These are phyloP conservation scores for Scedosporium dehoogii DNA, from an alignment of 2,329 filamentous ascomycete species.

Conservation along the genomic window DNA sequence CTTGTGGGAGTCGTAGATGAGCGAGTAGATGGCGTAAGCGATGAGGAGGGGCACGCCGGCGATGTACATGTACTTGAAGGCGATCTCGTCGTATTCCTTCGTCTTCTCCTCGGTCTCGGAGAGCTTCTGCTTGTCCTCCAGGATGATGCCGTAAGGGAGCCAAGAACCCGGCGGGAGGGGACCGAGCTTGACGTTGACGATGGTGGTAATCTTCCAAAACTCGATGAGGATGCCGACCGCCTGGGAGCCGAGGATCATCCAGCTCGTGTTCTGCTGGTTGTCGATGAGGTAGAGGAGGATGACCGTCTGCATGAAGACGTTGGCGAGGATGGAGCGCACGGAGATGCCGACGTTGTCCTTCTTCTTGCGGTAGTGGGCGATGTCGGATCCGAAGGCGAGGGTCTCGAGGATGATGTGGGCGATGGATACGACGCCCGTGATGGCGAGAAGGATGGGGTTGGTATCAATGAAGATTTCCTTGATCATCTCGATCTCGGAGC, in stretches of 20 bases:
- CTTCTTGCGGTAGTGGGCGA: conserved; percentile 98
- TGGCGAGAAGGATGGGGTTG: conserved; percentile 78
- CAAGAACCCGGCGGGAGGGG: conserved; percentile 56
- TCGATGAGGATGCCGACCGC: conserved; percentile 65
- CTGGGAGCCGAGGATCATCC: conserved; percentile 96
- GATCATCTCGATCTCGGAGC: conserved; percentile 91
- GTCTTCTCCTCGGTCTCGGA: conserved; percentile 95
- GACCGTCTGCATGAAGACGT: conserved; percentile 92
- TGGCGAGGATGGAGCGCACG: conserved; percentile 88
- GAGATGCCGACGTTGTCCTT: conserved; percentile 98
- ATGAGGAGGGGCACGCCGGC: conserved; percentile 79
- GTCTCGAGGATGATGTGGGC: conserved; percentile 93
- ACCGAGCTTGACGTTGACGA: conserved; percentile 78
- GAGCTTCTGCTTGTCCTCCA: conserved; percentile 95
- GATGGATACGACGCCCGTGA: conserved; percentile 76
- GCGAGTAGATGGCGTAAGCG: conserved; percentile 83
- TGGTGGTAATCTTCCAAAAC: conserved; percentile 92
- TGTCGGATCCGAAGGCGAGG: conserved; percentile 94
- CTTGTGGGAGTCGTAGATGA: conserved; percentile 91
- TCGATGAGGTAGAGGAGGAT: conserved; percentile 97
- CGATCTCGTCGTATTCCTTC: conserved; percentile 95
- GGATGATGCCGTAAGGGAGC: conserved; percentile 69
- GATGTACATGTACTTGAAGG: conserved; percentile 95
- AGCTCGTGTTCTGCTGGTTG: conserved; percentile 95
- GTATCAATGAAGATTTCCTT: conserved; percentile 93